Base-by-base conservation (phyloP, 2,329 filamentous ascomycete species). In the Aspergillus transmontanensis region DNA sequence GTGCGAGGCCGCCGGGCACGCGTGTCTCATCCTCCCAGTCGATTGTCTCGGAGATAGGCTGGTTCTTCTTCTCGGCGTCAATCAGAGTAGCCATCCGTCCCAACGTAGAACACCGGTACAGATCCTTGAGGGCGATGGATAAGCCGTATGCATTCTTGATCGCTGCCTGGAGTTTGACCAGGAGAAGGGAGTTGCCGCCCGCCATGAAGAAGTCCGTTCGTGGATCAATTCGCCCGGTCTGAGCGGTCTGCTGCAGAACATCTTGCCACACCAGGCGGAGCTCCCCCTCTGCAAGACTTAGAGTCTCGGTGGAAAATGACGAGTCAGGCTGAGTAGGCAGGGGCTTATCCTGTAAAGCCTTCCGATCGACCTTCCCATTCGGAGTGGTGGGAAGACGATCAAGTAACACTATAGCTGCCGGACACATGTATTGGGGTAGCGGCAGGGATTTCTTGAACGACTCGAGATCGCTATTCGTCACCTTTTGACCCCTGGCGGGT, bases 351-450 rank as follows among this genome's bases (percentile, higher is more conserved):
- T 57, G 14, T 10, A 78, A 32, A 5, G 63, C 65, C 51, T 65
- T 68, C 9, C 71, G 65, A 53, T 76, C 74, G 10, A 74, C 57
- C 65, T 77, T 77, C 39, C 39, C 39, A 32, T 53, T 61, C 59
- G 70, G 67, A 34, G 58, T 58, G 6, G 41, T 76, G 1, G 75
- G 75, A 14, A 78, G 23, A 2, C 16, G 34, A 5, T 70, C 64
- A 4, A 75, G 36, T 1, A 69, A 48, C 11, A 75, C 61, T 2
- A 65, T 58, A 4, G 70, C 57, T 12, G 66, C 67, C 1, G 77
- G 76, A 26, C 63, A 23, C 77, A 79, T 79, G 65, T 78, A 77
- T 51, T 64, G 65, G 9, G 76, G 76, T 10, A 77, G 19, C 0
- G 72, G 70, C n/a, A 79, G 67, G 62, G 9, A 74, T 63, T 12